Evolutionary conservation across 2,329 filamentous ascomycete genomes (phyloP), one percentile per base, ranked within the genome.

Genomic region (Stagonosporopsis vannaccii): DNA sequence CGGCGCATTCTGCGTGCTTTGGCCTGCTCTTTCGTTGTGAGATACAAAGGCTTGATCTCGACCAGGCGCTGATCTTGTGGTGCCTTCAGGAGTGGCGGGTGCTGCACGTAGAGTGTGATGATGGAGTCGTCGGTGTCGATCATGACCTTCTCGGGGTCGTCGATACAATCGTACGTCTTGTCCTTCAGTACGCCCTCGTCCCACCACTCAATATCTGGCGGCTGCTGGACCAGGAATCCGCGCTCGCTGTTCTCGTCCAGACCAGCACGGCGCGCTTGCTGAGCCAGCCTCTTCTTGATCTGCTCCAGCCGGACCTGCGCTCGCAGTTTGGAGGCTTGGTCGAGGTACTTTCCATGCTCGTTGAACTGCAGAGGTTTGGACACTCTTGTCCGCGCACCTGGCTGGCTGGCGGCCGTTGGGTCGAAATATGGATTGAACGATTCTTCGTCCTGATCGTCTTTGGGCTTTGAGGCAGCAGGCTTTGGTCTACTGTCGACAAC

Each of bases 191-290:
- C 80, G 2, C 88, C 91, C 78, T 98, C 93, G 68, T 99, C 95
- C 91, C 94, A 98, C 95, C 95, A 99, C 75, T 99, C 95, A 37
- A 98, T 84, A 7, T 89, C 89, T 4, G 95, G 95, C 9, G 95
- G 95, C 28, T 84, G 83, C 60, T 94, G 89, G 6, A 97, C 86
- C 4, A 95, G 78, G 73, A 94, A 98, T 28, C 92, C 90, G 75
- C 94, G 96, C 75, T 99, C 94, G 44, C 90, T 87, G 59, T 96
- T 94, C 73, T 98, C 94, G 68, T 98, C 94, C 60, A 98, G 91
- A 42, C 92, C 93, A n/a, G 90, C 92, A 74, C 92, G 94, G 56
- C 93, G 86, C 11, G 92, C 90, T 66, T 92, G 88, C 65, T 90
- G 90, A 1, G 94, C 94, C 65, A 99, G 96, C 52, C 90, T 86